Evolutionary conservation across 2,329 filamentous ascomycete genomes (phyloP), one percentile per base, ranked within the genome.

Genomic region (Graphiopsis chlorocephala): DNA sequence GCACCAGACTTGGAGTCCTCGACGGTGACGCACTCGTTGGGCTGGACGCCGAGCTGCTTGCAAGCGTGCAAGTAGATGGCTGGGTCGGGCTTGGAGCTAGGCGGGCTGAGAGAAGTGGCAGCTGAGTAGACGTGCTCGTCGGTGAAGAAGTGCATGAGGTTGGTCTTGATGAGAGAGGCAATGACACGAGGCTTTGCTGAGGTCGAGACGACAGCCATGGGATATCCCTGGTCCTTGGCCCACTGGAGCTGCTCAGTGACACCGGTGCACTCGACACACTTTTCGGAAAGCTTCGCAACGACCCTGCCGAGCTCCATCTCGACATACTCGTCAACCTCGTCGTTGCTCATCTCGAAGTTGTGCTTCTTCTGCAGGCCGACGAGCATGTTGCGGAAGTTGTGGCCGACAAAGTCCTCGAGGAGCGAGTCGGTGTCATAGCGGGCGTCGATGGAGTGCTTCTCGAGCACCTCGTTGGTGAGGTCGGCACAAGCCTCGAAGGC

Each of bases 311-410:
- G 90, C 80, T 97, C 93, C 72, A 84, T 83, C 72, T 81, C 83
- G 68, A 96, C 91, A 76, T 92, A 96, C 47, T 75, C 77, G 72
- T 95, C 88, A 65, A 93, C 79, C 74, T 96, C 90, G 2, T 86
- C 87, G 23, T 83, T 77, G 28, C 79, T 72, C 79, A 97, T 86
- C 61, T 84, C 80, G 79, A 96, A 94, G 78, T 84, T 83, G 83
- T 91, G 88, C 78, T 90, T 89, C 77, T 87, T 81, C 78, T 93
- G 88, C 67, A 97, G 86, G 67, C 86, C 87, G 65, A 82, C 79
- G 80, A 96, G 88, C 91, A 96, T 96, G 79, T 92, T 91, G 71
- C 92, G 91, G 85, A 96, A 97, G 85, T 96, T 96, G 78, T 95
- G 90, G 72, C 93, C 93, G 72, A 97, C 92, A 74, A 96, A 97